Evolutionary conservation across 345 rosid species (phyloP).

Genomic region (Lepidium africanum): DNA sequence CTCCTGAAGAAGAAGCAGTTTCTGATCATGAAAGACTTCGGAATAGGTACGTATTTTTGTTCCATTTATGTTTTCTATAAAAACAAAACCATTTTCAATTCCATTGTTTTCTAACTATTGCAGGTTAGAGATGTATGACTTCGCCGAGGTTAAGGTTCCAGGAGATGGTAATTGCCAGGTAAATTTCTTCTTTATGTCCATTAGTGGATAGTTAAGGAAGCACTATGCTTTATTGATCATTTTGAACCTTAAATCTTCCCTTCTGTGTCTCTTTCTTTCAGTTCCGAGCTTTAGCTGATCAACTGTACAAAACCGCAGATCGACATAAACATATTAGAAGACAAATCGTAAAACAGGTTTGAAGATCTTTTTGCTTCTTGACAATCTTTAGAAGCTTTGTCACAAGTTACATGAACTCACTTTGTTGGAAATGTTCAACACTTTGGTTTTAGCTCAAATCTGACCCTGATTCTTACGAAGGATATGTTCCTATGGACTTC

Average conservation of each 20-base stretch:
- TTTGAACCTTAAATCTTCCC: not conserved
- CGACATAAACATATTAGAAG: conserved; percentile 51
- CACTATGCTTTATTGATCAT: not conserved
- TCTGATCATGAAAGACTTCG: conserved; percentile 91
- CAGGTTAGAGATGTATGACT: conserved; percentile 28
- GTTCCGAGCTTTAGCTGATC: conserved; percentile 82
- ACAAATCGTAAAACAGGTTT: conserved; percentile 60
- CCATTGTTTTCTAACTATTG: not conserved
- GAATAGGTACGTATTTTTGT: conserved; percentile 42
- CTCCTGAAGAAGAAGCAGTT: conserved; percentile 83
- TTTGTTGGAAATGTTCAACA: not conserved
- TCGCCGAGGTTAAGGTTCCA: conserved; percentile 26
- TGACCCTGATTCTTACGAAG: conserved; percentile 52
- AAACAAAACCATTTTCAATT: not conserved
- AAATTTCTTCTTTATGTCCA: not conserved
- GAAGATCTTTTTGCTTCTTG: conserved; percentile 1
- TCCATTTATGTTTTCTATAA: not conserved
- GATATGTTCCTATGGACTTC: conserved; percentile 82
- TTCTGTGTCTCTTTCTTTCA: conserved; percentile 15
- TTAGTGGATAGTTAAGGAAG: not conserved
- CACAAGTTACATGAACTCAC: not conserved
- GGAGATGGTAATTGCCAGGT: conserved; percentile 37
- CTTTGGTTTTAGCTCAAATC: conserved; percentile 48
- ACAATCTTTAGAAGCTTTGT: not conserved
- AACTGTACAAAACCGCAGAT: conserved; percentile 51